Evolutionary conservation across 1,284 basidiomycete genomes (phyloP), one percentile per base, ranked within the genome.

Genomic region (Rhodotorula glutinis): DNA sequence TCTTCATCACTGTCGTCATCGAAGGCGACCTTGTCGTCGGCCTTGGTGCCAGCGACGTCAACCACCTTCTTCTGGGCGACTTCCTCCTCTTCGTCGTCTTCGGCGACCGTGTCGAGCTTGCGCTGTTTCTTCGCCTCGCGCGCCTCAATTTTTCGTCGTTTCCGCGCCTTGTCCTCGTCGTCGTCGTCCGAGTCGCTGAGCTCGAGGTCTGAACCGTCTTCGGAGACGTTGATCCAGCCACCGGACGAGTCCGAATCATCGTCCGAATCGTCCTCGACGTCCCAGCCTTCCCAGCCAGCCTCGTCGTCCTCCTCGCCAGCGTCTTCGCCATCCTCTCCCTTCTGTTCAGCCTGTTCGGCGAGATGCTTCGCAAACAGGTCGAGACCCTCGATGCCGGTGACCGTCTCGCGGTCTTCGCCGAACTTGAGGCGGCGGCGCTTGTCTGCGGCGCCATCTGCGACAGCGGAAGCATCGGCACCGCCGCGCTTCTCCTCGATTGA

Each of bases 221-320:
- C 88, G 2, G 82, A 84, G 43, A 98, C 92, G 71, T 89, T 84
- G 66, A 93, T 85, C 96, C 96, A 99, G 7, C 87, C 90, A 54
- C 83, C 85, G 10, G 83, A 83, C 9, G 86, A 87, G 3, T 87
- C 88, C 2, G 82, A 84, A 11, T 82, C 84, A 1, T 84, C 84
- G 60, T 88, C 88, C 1, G 84, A 84, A 60, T 88, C 88, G 1
- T 85, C 87, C 72, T 90, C 90, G 41, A 90, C 84, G 60, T 97
- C 92, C 94, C 95, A 99, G 51, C 87, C 87, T 52, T 90, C 84
- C 94, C 93, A 96, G 27, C 84, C 91, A 2, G 83, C 85, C 59
- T 88, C 87, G 59, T 89, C 87, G 60, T 87, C 86, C 4, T 59
- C 58, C 10, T 86, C 85, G 1, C 83, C 84, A 49, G 77, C 79